Evolutionary conservation across 2,329 filamentous ascomycete genomes (phyloP).

Genomic region (Pseudogymnoascus sp.): DNA sequence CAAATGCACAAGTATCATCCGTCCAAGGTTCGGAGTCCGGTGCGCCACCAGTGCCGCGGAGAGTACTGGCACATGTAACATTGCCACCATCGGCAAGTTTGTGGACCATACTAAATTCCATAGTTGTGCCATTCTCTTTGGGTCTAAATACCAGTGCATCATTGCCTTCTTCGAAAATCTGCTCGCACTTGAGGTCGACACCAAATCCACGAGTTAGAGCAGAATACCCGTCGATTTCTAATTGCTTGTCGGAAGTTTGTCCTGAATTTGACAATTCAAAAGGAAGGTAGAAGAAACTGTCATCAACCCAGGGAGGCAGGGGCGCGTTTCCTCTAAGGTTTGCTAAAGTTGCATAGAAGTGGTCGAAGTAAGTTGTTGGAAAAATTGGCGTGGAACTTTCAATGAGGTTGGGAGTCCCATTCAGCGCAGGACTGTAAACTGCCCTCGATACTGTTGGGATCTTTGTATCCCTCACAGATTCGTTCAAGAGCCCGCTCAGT

Average conservation of each 20-base stretch:
- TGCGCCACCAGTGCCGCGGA: no score
- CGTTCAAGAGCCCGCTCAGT: constrained; percentile 45
- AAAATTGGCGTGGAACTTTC: no score
- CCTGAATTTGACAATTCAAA: no score
- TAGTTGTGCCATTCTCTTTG: no score
- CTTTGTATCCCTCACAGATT: no score
- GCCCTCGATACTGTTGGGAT: no score
- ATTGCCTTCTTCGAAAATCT: constrained; percentile 21
- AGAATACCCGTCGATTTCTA: no score
- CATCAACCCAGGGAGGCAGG: constrained; percentile 46
- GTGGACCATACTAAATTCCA: constrained; percentile 11
- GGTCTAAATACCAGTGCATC: no score
- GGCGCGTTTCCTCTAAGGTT: constrained; percentile 40
- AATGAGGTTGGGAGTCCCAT: no score
- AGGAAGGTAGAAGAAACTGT: constrained; percentile 42
- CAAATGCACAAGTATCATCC: neutral
- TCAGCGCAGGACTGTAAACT: no score
- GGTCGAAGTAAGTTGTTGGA: no score
- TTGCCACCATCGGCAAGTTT: neutral
- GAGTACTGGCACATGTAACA: neutral
- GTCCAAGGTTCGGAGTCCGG: neutral
- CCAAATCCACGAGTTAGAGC: constrained; percentile 33
- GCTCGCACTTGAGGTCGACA: constrained; percentile 31
- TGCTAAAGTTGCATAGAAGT: constrained; percentile 39
- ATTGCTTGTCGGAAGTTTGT: no score